These are phyloP conservation scores for Aureobasidium sp. DNA, from an alignment of 2,329 filamentous ascomycete genomes.

Conservation along the genomic window DNA sequence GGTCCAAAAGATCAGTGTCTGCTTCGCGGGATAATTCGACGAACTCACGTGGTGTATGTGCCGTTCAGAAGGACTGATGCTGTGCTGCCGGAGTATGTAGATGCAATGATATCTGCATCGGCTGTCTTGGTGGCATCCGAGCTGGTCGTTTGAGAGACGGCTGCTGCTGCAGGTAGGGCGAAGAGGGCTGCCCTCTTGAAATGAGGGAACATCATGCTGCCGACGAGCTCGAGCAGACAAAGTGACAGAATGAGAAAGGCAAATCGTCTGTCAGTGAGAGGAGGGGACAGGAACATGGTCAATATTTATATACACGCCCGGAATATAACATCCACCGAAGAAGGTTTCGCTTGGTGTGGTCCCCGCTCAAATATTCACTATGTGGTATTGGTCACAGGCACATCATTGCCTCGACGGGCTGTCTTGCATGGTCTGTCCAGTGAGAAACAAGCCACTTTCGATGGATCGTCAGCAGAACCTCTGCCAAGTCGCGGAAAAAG, in stretches of 20 bases:
- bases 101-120: constrained; percentile 16
- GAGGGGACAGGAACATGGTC: not conserved
- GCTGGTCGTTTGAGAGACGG: constrained; percentile 21
- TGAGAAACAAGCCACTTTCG: not conserved
- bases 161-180: constrained; percentile 8
- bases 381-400: not conserved
- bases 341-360: not conserved
- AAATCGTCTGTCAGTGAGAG: not conserved
- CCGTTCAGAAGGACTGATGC: constrained; percentile 26
- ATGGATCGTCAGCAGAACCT: not conserved
- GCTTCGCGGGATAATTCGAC: not conserved
- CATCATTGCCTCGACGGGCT: not conserved
- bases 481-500: not conserved
- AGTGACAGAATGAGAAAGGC: not conserved
- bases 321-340: not conserved
- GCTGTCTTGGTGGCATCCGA: constrained; percentile 13
- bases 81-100: constrained; percentile 16
- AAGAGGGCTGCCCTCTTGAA: constrained; percentile 8
- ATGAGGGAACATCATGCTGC: not conserved
- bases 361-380: not conserved
- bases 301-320: not conserved
- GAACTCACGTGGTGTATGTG: constrained; percentile 14
- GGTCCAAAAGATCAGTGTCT: constrained; percentile 12
- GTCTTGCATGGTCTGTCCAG: not conserved
- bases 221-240: not conserved